Base-by-base conservation (phyloP, 129 eudicot genomes). In the Pulicaria dysenterica region DNA sequence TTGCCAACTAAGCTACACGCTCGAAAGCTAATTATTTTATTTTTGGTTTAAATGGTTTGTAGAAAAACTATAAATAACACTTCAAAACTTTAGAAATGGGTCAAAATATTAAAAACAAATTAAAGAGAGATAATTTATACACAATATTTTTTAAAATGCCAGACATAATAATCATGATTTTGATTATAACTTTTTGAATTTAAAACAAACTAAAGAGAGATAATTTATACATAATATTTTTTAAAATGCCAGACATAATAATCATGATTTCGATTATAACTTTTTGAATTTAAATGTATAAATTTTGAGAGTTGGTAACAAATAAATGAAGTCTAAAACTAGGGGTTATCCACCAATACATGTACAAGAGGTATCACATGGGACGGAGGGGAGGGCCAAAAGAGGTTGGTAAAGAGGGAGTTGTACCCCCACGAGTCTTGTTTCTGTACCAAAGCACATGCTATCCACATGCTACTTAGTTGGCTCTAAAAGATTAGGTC, bases 381-480 rank as follows among this genome's bases (percentile, higher is more conserved):
- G 71, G 44, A 57, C 2, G 13, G 56, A 57, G 41, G 42, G 38
- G 51, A 70, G 48, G 75, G 75, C 75, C 75, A 54, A 70, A 42
- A 73, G 71, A 49, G 40, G 78, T 73, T 50, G 78, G 78, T 62
- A 63, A 63, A 72, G 66, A 57, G 44, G 66, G 61, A 61, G 77
- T 60, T 73, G 61, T 73, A 73, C 78, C 61, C 50, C 70, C 70
- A 73, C 78, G 58, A 59, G 77, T 73, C 77, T 15, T 73, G 70
- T 73, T 62, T 64, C 51, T 62, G 63, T 63, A 73, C 72, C 78
- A 50, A 73, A 17, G 71, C 78, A 73, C 78, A 73, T 73, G 76
- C 76, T 42, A 57, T 57, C 58, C 67, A 58, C 76, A 72, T 72
- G 78, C 63, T 62, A 73, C 69, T 63, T 73, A 73, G 63, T 73